These are phyloP conservation scores for Taiozyma sp. DNA, from an alignment of 1,139 yeast species.

Conservation along the genomic window DNA sequence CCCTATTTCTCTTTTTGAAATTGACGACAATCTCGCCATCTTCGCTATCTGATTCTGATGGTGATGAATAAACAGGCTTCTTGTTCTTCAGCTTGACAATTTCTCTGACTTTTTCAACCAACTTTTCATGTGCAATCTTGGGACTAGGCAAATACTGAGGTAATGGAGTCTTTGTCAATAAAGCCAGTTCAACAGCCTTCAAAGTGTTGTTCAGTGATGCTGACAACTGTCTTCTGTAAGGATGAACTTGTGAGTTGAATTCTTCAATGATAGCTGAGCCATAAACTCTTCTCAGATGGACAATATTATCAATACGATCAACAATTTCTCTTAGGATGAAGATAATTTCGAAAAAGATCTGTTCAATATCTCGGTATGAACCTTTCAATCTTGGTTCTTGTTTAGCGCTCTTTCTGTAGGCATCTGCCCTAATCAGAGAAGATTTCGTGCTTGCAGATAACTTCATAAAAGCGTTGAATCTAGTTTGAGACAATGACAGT, in stretches of 20 bases:
- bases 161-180: conserved; percentile 38
- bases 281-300: conserved; percentile 36
- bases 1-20: conserved; percentile 6
- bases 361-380: conserved; percentile 33
- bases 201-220: conserved; percentile 34
- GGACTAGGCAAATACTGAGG: conserved; percentile 49
- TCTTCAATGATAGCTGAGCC: conserved; percentile 45
- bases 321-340: conserved; percentile 41
- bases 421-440: conserved; percentile 36
- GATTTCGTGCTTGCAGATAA: conserved; percentile 33
- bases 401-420: conserved; percentile 35
- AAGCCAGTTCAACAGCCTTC: conserved; percentile 39
- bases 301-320: conserved; percentile 43
- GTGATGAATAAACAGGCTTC: background rate
- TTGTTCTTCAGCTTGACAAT: conserved; percentile 24
- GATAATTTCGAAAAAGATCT: conserved; percentile 39
- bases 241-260: conserved; percentile 34
- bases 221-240: conserved; percentile 40
- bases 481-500: conserved; percentile 23
- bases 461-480: conserved; percentile 27
- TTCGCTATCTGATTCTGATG: conserved; percentile 10
- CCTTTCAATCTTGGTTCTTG: conserved; percentile 48
- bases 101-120: conserved; percentile 38
- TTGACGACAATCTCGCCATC: conserved; percentile 13
- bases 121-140: conserved; percentile 40